Base-by-base conservation (phyloP, 306 rosid genomes). In the Acacia melanoxylon region DNA sequence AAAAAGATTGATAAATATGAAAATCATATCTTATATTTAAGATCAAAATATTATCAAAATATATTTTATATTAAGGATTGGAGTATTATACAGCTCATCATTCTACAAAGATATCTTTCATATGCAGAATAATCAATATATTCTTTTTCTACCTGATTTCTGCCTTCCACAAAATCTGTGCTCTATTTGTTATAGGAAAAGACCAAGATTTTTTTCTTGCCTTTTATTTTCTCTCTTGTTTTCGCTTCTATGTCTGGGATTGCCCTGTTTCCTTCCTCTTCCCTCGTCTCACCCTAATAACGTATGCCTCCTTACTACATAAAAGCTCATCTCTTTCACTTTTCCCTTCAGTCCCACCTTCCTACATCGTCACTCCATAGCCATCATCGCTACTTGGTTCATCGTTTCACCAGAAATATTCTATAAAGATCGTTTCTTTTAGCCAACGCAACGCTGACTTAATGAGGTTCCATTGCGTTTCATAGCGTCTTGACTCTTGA, bases 251-350 rank as follows among this genome's bases (percentile, higher is more conserved):
- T 8, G n/a, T n/a, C 33, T 13, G 8, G 45, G 31, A 20, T 12
- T 31, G 75, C 82, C 24, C 65, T 58, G 9, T 80, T 66, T 44
- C 7, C 40, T 35, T 35, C 40, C 40, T 14, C 48, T 12, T 79
- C 41, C 15, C 58, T 78, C 29, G 51, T 3, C 15, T 42, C 68
- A 77, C 89, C 91, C 88, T 82, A 86, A 58, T 87, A 19, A 27
- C 88, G 69, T 68, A 78, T 56, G 82, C 79, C 74, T 48, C 45
- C 66, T 63, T 80, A 85, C 87, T 85, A 75, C 91, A 83, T 80
- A 66, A 4, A 66, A 89, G 82, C 79, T 83, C 46, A 33, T n/a
- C 35, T 44, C 76, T 52, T 82, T 61, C 54, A 62, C 77, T 72
- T 62, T 22, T 68, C 48, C 71, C 71, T 13, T 24, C 27, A 40